Conservation (phyloP, 208 protist species). For the Crithidia sp. region DNA sequence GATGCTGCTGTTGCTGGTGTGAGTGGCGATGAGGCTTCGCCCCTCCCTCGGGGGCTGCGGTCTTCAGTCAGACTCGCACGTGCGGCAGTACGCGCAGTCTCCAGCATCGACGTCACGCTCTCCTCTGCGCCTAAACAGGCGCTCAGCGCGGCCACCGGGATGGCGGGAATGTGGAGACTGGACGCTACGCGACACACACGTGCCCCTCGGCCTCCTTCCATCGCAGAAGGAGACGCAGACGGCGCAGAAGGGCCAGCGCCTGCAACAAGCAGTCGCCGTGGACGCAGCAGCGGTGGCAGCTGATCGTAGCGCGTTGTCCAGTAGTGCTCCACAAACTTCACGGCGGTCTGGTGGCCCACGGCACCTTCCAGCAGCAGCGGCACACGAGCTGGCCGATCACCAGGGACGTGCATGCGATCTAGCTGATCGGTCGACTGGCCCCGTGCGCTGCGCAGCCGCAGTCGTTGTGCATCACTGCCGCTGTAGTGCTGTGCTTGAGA, state of each 20-base stretch:
- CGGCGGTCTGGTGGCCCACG: conserved; percentile 9
- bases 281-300: conserved; percentile 16
- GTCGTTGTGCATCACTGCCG: background rate
- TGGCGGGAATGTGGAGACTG: background rate
- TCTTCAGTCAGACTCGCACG: background rate
- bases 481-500: background rate
- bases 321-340: conserved; percentile 18
- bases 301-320: conserved; percentile 21
- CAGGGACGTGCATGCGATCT: conserved; percentile 21
- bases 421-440: background rate
- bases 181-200: conserved; percentile 17
- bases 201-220: background rate
- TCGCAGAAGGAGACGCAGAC: background rate
- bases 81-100: background rate
- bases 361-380: conserved; percentile 22
- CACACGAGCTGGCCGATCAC: conserved; percentile 7
- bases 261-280: background rate
- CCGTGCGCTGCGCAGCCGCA: background rate
- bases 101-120: conserved; percentile 1
- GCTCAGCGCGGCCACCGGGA: conserved; percentile 11
- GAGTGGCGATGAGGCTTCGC: background rate
- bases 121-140: conserved; percentile 14
- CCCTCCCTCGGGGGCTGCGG: background rate
- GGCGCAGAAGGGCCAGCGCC: background rate
- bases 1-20: background rate